These are phyloP conservation scores for Suhomyces emberorum DNA, from an alignment of 805 yeast genomes.

Conservation along the genomic window DNA sequence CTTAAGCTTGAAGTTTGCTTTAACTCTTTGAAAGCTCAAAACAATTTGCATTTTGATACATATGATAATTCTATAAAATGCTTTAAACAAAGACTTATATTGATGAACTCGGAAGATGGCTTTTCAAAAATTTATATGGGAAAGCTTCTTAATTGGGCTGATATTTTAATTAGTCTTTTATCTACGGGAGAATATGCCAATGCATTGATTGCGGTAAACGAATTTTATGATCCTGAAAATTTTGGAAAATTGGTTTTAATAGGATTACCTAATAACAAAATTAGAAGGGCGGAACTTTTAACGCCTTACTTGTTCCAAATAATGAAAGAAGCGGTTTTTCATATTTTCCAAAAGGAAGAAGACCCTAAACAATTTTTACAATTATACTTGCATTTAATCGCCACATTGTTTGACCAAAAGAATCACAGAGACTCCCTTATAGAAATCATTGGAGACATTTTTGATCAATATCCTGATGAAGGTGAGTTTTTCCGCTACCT, in stretches of 20 bases:
- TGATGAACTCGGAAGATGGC: slow-evolving; percentile 7
- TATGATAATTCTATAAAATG: slow-evolving; percentile 18
- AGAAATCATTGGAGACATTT: slow-evolving; percentile 18
- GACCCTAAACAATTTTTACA: slow-evolving; percentile 6
- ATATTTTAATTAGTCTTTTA: slow-evolving; percentile 48
- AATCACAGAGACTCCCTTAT: slow-evolving; percentile 4
- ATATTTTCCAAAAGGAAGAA: slow-evolving; percentile 29
- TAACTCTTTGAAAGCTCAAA: neutral
- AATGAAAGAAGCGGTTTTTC: slow-evolving; percentile 49
- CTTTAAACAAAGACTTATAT: slow-evolving; percentile 21
- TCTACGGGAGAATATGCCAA: slow-evolving; percentile 45
- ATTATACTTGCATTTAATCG: slow-evolving; percentile 15
- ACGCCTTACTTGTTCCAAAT: slow-evolving; percentile 54
- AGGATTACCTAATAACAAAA: slow-evolving; percentile 52
- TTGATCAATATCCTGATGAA: slow-evolving; percentile 24
- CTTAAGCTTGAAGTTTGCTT: neutral
- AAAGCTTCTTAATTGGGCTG: slow-evolving; percentile 67
- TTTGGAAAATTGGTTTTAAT: slow-evolving; percentile 46
- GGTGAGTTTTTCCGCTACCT: slow-evolving; percentile 49
- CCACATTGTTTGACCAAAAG: slow-evolving; percentile 3
- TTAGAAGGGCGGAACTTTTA: slow-evolving; percentile 47
- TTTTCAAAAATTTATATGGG: slow-evolving; percentile 53
- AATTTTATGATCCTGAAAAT: slow-evolving; percentile 47
- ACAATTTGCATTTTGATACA: neutral
- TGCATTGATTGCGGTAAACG: slow-evolving; percentile 56